Evolutionary conservation across 495 filamentous ascomycete genomes (phyloP), one percentile per base, ranked within the genome.

Genomic region (Tetracladium marchalianum): DNA sequence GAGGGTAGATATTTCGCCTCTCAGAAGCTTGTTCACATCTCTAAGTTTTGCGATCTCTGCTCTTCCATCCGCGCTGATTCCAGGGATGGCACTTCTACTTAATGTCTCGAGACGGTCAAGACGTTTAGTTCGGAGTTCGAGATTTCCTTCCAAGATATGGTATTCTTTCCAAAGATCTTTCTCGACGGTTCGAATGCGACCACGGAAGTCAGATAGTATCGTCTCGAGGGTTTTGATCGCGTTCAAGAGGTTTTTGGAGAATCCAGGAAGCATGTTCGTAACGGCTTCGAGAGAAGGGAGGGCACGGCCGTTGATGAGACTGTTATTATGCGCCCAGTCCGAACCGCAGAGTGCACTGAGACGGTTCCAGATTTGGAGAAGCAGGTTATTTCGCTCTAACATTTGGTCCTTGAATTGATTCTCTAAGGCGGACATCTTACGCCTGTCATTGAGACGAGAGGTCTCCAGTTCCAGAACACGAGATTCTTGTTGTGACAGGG

Each of bases 271-370:
- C 57, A 85, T 77, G 18, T 80, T 85, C 31, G 71, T 66, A 44
- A 95, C 80, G 36, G 87, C 77, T 53, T 95, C 89, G 40, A 92
- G 67, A 31, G 81, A 84, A 0, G 87, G 85, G 6, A 90, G 67
- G 11, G 73, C 74, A 43, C 90, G 84, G 40, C 87, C 87, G 50
- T 90, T 87, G 59, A 96, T 86, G 35, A 93, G 77, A 49, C 81
- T 84, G 54, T 97, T 90, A 50, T 85, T 80, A 52, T 94, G 84
- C 0, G 84, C 79, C 92, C 92, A 98, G 58, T 97, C 92, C 0
- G 76, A 70, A 24, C 92, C 92, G 54, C 93, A 97, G 43, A 96
- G 80, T 8, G 80, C 67, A 2, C 84, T 85, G 11, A 98, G 72
- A 22, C 87, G 78, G 43, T 87, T 87, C 92, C 92, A 98, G 12